phyloP scores from a whole-genome alignment of 768 basidiomycete genomes.

The Agaricus sinodeliciosus region DNA sequence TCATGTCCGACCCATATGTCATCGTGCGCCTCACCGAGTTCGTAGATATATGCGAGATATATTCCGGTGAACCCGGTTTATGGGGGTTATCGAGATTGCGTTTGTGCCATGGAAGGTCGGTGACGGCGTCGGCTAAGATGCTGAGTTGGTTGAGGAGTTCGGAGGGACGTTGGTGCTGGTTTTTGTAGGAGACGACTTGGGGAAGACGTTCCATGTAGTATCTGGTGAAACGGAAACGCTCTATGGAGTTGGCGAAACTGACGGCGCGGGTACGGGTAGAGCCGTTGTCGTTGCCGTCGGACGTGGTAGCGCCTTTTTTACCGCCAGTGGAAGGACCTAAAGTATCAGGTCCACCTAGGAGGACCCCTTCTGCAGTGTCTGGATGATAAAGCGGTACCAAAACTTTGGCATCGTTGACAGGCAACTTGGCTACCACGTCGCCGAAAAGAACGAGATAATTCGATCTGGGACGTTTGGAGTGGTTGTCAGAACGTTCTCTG shows the following conservation, averaged over 20 bases:
- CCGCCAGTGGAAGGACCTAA: too few species aligned
- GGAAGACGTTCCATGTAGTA: neutral
- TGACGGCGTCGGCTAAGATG: neutral
- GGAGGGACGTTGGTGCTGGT: neutral
- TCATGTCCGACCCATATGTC: too few species aligned
- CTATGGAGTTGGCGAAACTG: neutral
- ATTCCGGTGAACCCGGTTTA: slow-evolving; percentile 2
- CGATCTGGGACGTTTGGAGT: too few species aligned
- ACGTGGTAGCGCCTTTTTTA: too few species aligned
- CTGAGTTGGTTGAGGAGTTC: neutral
- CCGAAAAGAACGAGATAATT: slow-evolving; percentile 2
- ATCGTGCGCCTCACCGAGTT: too few species aligned
- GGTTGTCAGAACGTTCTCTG: too few species aligned
- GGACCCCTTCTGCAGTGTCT: neutral
- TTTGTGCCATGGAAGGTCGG: neutral
- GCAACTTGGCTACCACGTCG: slow-evolving; percentile 2
- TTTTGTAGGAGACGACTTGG: neutral
- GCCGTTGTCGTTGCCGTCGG: neutral
- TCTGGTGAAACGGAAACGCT: neutral
- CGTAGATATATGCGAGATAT: neutral
- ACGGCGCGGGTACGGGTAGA: neutral
- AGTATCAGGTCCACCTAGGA: neutral
- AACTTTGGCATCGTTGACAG: neutral
- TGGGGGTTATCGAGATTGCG: neutral
- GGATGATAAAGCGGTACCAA: neutral